phyloP scores from a whole-genome alignment of 2,329 filamentous ascomycete species.

The Orbilia ellipsospora region DNA sequence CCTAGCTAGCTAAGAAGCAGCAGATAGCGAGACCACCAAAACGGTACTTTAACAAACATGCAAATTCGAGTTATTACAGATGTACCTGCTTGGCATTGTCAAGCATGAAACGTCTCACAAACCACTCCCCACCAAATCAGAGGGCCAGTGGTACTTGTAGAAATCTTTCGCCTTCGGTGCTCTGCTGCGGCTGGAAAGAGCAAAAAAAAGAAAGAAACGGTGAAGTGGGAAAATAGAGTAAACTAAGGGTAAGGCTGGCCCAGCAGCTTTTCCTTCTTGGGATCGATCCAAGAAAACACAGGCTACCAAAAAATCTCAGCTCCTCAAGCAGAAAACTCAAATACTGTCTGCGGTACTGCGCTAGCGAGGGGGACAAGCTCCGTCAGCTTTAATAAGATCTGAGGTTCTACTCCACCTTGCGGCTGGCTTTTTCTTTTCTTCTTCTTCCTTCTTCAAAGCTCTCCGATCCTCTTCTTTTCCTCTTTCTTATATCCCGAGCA shows the following conservation, averaged over 20 bases:
- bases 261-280: constrained; percentile 6
- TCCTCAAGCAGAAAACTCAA: constrained; percentile 53
- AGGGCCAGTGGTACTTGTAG: not conserved
- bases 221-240: too few species aligned
- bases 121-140: constrained; percentile 13
- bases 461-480: not conserved
- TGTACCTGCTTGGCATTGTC: constrained; percentile 16
- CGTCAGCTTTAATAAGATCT: constrained; percentile 52
- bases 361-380: constrained; percentile 38
- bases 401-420: constrained; percentile 10
- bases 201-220: constrained; percentile 11
- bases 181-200: constrained; percentile 35
- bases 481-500: constrained; percentile 33
- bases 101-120: constrained; percentile 45
- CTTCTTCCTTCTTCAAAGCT: not conserved
- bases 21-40: constrained; percentile 1
- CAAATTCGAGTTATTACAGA: not conserved
- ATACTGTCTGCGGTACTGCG: constrained; percentile 37
- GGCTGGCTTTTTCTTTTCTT: constrained; percentile 15
- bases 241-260: constrained; percentile 33
- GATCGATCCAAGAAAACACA: not conserved
- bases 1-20: not conserved
- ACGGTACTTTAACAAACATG: not conserved
- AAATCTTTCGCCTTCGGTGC: constrained; percentile 26
- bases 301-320: constrained; percentile 26